phyloP scores from a whole-genome alignment of 2,329 filamentous ascomycete species.

The Penicillium sp. region DNA sequence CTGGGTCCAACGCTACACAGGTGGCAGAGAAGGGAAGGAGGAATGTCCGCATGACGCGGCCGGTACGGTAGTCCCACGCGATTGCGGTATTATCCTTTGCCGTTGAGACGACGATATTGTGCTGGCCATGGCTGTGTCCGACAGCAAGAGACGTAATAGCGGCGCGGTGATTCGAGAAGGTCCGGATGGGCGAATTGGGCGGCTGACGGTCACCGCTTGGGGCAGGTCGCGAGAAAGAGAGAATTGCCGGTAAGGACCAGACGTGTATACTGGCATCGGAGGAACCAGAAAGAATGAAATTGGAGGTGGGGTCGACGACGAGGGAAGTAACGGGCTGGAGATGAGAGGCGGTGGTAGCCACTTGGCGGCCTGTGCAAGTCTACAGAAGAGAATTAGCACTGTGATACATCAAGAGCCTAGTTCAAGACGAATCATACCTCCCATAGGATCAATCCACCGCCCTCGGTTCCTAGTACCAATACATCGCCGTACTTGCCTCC shows the following conservation, averaged over 20 bases:
- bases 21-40: constrained; percentile 70
- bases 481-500: constrained; percentile 58
- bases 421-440: constrained; percentile 58
- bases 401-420: constrained; percentile 1
- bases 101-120: constrained; percentile 77
- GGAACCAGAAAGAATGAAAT: constrained; percentile 46
- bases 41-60: constrained; percentile 72
- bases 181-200: constrained; percentile 65
- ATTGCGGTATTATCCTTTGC: constrained; percentile 84
- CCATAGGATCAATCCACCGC: constrained; percentile 85
- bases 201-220: constrained; percentile 39
- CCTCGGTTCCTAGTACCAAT: constrained; percentile 73
- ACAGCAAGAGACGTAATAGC: constrained; percentile 47
- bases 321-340: constrained; percentile 63
- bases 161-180: constrained; percentile 66
- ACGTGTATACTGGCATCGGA: constrained; percentile 83
- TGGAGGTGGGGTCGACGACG: constrained; percentile 61
- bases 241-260: constrained; percentile 74
- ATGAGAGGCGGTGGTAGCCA: constrained; percentile 43
- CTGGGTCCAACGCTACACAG: constrained; percentile 73
- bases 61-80: constrained; percentile 86
- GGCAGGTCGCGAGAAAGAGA: constrained; percentile 54
- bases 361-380: constrained; percentile 44
- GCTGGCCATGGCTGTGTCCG: constrained; percentile 65
- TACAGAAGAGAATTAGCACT: constrained; percentile 12